Conservation (phyloP, 2,329 filamentous ascomycete species). For the Arthrobotrys pseudoclavata region DNA sequence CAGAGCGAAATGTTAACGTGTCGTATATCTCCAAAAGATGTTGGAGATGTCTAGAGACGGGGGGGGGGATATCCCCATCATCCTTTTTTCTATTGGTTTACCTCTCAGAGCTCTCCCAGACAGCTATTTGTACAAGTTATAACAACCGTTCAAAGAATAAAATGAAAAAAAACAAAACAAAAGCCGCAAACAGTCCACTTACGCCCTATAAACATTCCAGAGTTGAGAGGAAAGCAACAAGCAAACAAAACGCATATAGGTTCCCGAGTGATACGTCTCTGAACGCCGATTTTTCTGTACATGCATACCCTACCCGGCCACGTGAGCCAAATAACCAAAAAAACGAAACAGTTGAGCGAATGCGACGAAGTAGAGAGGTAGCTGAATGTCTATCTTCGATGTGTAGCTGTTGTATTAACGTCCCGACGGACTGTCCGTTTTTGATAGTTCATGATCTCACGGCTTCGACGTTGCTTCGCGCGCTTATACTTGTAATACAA, state of each 20-base stretch:
- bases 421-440: conserved; percentile 33
- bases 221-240: conserved; percentile 34
- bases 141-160: conserved; percentile 23
- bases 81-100: conserved; percentile 35
- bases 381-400: conserved; percentile 38
- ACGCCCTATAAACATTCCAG: conserved; percentile 9
- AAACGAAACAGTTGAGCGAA: conserved; percentile 64
- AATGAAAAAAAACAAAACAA: conserved; percentile 17
- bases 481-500: conserved; percentile 76
- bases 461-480: conserved; percentile 72
- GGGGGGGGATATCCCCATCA: neutral
- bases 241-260: conserved; percentile 31
- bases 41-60: conserved; percentile 34
- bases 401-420: conserved; percentile 30
- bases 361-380: conserved; percentile 63
- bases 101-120: conserved; percentile 8
- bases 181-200: conserved; percentile 14
- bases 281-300: conserved; percentile 55
- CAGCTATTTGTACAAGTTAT: conserved; percentile 10
- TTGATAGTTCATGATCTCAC: conserved; percentile 70
- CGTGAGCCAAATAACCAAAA: conserved; percentile 16
- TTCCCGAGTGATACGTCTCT: conserved; percentile 37
- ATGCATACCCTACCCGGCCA: conserved; percentile 43
- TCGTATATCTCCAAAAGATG: conserved; percentile 43
- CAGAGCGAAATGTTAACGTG: conserved; percentile 21